Base-by-base conservation (phyloP, 208 protist species). In the Phytomonas sp. region DNA sequence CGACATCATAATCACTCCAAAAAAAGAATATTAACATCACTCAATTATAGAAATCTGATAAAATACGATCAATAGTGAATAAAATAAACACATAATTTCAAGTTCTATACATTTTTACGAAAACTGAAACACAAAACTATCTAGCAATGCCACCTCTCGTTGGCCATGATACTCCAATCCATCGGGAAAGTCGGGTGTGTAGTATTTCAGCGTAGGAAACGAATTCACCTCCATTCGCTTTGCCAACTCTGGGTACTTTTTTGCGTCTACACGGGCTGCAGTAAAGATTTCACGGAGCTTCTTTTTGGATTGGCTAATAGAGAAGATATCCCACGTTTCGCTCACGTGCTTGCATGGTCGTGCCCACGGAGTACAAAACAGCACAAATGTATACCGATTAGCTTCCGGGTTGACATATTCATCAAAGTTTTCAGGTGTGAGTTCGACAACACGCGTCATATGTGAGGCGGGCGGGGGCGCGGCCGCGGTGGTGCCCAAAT, bases 81-180 rank as follows among this genome's bases (percentile, higher is more conserved):
- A 70, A 62, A 72, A 66, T 67, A 65, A 70, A 75, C 43, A 46
- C 1, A 65, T 40, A 72, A 62, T 20, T 34, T 64, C 23, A 1
- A 43, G 1, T 5, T 43, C 31, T 64, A 20, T 15, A 20, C 15
- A 72, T 34, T 2, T 0, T 78, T 71, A 92, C 51, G 86, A 82
- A 66, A 86, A 91, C 64, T 93, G 88, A 66, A 93, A 93, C 0
- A 93, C 79, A 75, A 93, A 93, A 62, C 88, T 93, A 46, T 89
- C 82, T 17, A 93, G 60, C 28, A 93, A 69, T 34, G 68, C 71
- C 20, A 77, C 69, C 61, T 84, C 72, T 23, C 76, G 75, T 4
- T 71, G 23, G 0, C 85, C 76, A 11, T 63, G 71, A 75, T 89
- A 93, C 75, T 93, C 84, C 8, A 88, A 28, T 6, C 81, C 85